Conservation (phyloP, 2,329 filamentous ascomycete species). For the Mollisia scopiformis region DNA sequence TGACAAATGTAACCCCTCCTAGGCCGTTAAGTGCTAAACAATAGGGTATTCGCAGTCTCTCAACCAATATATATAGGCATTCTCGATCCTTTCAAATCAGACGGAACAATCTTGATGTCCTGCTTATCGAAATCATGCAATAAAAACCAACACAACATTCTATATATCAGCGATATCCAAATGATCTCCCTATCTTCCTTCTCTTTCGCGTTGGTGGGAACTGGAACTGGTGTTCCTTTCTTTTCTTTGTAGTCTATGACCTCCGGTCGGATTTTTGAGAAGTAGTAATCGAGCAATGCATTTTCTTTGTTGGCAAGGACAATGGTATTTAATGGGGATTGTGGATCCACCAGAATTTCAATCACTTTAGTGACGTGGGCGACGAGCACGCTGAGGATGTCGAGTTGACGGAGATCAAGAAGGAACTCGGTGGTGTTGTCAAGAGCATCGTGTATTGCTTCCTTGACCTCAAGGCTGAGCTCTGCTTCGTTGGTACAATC, state of each 20-base stretch:
- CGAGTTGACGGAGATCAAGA: constrained; percentile 21
- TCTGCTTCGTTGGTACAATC: constrained; percentile 26
- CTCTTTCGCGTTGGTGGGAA: neutral
- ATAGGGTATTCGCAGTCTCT: neutral
- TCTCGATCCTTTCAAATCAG: constrained; percentile 55
- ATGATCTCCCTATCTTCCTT: constrained; percentile 40
- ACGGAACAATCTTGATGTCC: constrained; percentile 55
- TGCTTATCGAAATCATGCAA: constrained; percentile 59
- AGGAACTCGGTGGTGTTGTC: constrained; percentile 30
- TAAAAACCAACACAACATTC: constrained; percentile 62
- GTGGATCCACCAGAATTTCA: constrained; percentile 49
- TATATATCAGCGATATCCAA: constrained; percentile 58
- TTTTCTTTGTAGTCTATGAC: constrained; percentile 41
- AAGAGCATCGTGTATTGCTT: constrained; percentile 33
- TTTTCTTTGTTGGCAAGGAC: constrained; percentile 51
- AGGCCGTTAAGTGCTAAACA: neutral
- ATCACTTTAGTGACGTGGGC: constrained; percentile 37
- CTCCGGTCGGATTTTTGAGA: constrained; percentile 44
- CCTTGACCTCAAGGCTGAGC: constrained; percentile 26
- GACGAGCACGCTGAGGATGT: constrained; percentile 30
- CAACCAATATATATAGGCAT: constrained; percentile 59
- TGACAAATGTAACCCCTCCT: neutral
- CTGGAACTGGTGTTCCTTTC: neutral
- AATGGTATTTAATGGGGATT: constrained; percentile 34
- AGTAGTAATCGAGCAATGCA: constrained; percentile 57